These are phyloP conservation scores for Solanum pimpinellifolium DNA, from an alignment of 257 asterid species.

Conservation along the genomic window DNA sequence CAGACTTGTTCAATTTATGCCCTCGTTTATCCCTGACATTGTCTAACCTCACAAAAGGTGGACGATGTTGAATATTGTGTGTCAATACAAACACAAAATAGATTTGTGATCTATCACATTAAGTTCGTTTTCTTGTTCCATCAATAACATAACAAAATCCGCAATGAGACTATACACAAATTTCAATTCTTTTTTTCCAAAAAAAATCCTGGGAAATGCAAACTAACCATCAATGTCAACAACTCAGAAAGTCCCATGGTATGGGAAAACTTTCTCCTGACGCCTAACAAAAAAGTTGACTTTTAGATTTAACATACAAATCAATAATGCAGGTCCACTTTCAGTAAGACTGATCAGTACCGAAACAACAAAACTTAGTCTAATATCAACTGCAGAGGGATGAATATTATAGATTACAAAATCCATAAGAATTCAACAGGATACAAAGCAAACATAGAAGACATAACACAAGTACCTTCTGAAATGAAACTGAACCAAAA, in stretches of 20 bases:
- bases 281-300: background rate
- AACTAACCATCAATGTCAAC: background rate
- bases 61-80: background rate
- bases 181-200: background rate
- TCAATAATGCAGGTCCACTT: background rate
- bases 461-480: background rate
- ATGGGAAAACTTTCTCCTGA: background rate
- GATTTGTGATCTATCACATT: background rate
- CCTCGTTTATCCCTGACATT: background rate
- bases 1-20: background rate
- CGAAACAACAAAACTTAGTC: background rate
- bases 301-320: background rate
- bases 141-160: background rate
- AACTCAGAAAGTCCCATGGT: background rate
- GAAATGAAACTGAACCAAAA: background rate
- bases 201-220: background rate
- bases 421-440: background rate
- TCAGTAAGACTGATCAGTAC: background rate
- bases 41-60: background rate
- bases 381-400: background rate
- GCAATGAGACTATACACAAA: background rate
- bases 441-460: background rate
- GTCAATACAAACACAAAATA: background rate
- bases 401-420: background rate
- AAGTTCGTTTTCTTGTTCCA: background rate